Conservation (phyloP, 1,284 basidiomycete species). For the Erythrobasidium hasegawianum region DNA sequence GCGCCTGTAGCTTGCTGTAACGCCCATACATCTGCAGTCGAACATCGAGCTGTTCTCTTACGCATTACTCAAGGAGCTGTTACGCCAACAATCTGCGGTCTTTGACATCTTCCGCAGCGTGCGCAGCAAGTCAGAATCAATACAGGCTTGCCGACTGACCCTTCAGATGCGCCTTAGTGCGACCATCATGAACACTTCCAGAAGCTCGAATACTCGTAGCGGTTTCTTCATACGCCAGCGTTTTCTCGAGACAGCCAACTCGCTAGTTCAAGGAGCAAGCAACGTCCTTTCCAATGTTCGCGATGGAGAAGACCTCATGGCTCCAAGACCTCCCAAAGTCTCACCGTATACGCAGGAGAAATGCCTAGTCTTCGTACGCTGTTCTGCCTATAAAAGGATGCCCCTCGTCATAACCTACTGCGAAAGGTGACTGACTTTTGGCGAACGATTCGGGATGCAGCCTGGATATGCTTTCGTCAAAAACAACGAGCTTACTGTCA, state of each 20-base stretch:
- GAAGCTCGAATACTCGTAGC: neutral
- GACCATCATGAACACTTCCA: neutral
- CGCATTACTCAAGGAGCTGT: too few relatives aligned
- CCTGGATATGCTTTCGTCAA: constrained; percentile 23
- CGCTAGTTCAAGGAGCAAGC: neutral
- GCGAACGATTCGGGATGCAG: neutral
- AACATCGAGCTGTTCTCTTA: too few relatives aligned
- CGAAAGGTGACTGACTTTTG: too few relatives aligned
- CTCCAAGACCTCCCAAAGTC: neutral
- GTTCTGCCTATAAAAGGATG: too few relatives aligned
- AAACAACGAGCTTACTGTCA: constrained; percentile 16
- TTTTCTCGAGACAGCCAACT: neutral
- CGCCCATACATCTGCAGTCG: too few relatives aligned
- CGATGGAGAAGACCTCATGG: neutral
- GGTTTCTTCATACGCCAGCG: constrained; percentile 3
- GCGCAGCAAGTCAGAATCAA: too few relatives aligned
- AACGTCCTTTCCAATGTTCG: neutral
- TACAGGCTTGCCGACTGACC: too few relatives aligned
- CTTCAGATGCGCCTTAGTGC: neutral
- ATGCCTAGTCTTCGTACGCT: constrained; percentile 26
- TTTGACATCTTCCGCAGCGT: too few relatives aligned
- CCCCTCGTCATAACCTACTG: too few relatives aligned
- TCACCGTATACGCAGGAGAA: constrained; percentile 28
- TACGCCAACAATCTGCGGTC: too few relatives aligned
- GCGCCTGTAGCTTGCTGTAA: too few relatives aligned